Percentiles rank a stretch among this genome's conserved stretches.
Evolutionary conservation across 177 flowering plant species (phyloP).

Genomic region (Vitis hybrid): DNA sequence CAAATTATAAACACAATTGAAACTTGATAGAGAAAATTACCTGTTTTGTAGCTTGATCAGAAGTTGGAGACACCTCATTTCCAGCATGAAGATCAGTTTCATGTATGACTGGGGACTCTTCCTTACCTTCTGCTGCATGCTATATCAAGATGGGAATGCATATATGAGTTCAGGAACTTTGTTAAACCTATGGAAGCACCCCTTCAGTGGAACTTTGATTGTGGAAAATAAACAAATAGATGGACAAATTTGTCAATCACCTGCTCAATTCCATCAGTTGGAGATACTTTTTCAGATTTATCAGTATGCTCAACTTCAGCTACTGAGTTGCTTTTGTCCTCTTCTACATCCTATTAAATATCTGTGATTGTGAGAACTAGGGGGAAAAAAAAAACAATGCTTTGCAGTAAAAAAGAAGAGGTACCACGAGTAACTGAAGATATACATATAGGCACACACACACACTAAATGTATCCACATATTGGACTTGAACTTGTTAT

Average conservation of each 20-base stretch:
- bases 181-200: background rate
- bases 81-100: conserved; percentile 30
- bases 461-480: no score
- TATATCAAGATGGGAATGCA: conserved; percentile 13
- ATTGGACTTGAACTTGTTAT: no score
- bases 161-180: background rate
- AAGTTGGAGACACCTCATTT: conserved; percentile 16
- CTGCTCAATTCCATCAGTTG: conserved; percentile 23
- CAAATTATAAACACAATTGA: background rate
- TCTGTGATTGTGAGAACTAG: conserved; percentile 3
- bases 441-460: no score
- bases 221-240: background rate
- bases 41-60: conserved; percentile 19
- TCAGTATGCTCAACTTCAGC: conserved; percentile 30
- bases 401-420: background rate
- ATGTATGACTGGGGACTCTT: conserved; percentile 26
- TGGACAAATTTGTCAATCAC: conserved; percentile 16
- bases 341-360: conserved; percentile 29
- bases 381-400: background rate
- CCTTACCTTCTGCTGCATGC: conserved; percentile 33
- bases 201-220: background rate
- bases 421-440: no score
- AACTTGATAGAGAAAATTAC: conserved; percentile 17
- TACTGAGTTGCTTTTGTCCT: conserved; percentile 22
- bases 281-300: conserved; percentile 18